A percentile compares a stretch with the other conserved stretches of the same genome.
phyloP scores from a whole-genome alignment of 768 basidiomycete genomes.

The Pisolithus microcarpus region DNA sequence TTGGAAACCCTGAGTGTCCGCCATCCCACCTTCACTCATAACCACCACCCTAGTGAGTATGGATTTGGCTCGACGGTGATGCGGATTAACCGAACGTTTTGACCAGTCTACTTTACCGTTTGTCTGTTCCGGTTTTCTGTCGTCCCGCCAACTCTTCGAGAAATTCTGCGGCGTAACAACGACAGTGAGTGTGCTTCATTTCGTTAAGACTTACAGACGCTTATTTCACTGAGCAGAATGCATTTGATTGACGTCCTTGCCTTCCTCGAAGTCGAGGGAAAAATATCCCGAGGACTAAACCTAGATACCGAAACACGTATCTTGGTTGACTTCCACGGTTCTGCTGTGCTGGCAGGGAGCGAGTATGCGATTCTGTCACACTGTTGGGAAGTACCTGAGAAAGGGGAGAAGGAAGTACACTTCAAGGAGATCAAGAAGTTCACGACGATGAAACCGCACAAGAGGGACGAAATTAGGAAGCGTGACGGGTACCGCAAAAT shows the following conservation, averaged over 20 bases:
- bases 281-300: neutral
- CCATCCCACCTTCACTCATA: no score
- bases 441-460: neutral
- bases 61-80: no score
- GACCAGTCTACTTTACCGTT: no score
- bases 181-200: no score
- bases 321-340: neutral
- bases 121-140: no score
- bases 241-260: neutral
- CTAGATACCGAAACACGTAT: neutral
- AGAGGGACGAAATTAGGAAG: neutral
- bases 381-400: neutral
- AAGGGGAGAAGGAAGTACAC: neutral
- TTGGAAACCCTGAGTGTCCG: no score
- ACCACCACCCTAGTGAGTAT: no score
- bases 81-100: no score
- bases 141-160: no score
- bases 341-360: neutral
- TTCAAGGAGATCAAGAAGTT: neutral
- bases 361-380: constrained; percentile 6
- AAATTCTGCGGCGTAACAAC: no score
- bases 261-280: constrained; percentile 15
- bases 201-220: no score
- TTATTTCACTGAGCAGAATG: neutral
- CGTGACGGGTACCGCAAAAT: constrained; percentile 2